Evolutionary conservation across 2,329 filamentous ascomycete species (phyloP).

Genomic region (Beauveria sp.): DNA sequence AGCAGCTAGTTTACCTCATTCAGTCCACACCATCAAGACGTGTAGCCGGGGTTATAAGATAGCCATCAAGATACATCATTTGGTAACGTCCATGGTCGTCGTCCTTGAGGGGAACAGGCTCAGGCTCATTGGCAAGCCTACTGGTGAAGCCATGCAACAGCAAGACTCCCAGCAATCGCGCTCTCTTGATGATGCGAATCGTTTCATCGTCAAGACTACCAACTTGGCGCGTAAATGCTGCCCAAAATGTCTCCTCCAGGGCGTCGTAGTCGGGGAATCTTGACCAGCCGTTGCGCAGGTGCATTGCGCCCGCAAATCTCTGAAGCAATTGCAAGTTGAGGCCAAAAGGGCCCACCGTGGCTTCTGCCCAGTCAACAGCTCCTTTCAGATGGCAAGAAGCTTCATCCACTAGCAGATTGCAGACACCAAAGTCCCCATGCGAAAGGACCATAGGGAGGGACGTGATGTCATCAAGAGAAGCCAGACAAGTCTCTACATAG

Average conservation of each 20-base stretch:
- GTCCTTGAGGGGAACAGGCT: slow-evolving; percentile 28
- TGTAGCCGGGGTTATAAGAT: slow-evolving; percentile 27
- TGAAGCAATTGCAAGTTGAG: slow-evolving; percentile 29
- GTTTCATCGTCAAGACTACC: slow-evolving; percentile 21
- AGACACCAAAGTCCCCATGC: slow-evolving; percentile 29
- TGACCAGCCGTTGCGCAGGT: slow-evolving; percentile 27
- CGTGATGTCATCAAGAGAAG: background rate
- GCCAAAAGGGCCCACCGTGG: slow-evolving; percentile 32
- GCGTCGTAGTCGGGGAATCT: slow-evolving; percentile 26
- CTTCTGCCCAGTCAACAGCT: slow-evolving; percentile 36
- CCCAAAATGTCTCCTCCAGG: slow-evolving; percentile 25
- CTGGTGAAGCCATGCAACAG: slow-evolving; percentile 29
- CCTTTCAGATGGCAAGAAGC: slow-evolving; percentile 28
- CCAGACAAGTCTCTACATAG: background rate
- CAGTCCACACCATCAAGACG: background rate
- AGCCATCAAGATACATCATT: slow-evolving; percentile 29
- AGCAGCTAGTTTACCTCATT: no score
- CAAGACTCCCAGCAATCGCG: slow-evolving; percentile 27
- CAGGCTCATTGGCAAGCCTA: slow-evolving; percentile 28
- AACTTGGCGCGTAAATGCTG: slow-evolving; percentile 22
- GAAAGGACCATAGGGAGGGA: slow-evolving; percentile 29
- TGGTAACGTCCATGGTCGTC: slow-evolving; percentile 31
- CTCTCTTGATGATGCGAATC: slow-evolving; percentile 22
- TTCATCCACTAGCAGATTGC: slow-evolving; percentile 34
- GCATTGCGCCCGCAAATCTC: slow-evolving; percentile 25